Evolutionary conservation across 2,329 filamentous ascomycete species (phyloP).

Genomic region (Dryadomyces sulphureus): DNA sequence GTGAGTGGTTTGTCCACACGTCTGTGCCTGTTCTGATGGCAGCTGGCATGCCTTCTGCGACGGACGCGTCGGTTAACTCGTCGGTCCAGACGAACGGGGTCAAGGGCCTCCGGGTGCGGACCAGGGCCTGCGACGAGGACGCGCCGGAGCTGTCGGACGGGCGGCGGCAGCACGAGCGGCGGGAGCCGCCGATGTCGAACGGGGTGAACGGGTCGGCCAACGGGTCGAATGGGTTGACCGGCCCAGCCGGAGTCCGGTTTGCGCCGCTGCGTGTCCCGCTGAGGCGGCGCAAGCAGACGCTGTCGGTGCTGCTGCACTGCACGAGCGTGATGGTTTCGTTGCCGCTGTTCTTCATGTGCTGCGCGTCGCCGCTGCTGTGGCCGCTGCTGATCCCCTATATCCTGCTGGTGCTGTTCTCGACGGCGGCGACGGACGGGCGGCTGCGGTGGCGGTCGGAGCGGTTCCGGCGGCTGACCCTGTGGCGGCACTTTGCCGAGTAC

Average conservation of each 20-base stretch:
- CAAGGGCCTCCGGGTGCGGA: too few species aligned
- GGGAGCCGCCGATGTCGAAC: neutral
- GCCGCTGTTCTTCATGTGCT: slow-evolving; percentile 77
- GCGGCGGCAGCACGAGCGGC: neutral
- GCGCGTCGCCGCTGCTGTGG: slow-evolving; percentile 86
- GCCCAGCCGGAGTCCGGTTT: too few species aligned
- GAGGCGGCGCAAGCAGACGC: slow-evolving; percentile 58
- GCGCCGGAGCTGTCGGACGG: neutral
- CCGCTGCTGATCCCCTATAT: slow-evolving; percentile 64
- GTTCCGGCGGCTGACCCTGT: slow-evolving; percentile 58
- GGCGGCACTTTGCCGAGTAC: slow-evolving; percentile 83
- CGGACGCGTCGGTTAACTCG: neutral
- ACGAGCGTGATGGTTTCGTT: slow-evolving; percentile 56
- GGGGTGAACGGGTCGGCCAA: neutral
- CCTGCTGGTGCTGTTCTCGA: slow-evolving; percentile 69
- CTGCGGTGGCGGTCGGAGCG: slow-evolving; percentile 62
- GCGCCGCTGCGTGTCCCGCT: slow-evolving; percentile 66
- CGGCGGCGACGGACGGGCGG: slow-evolving; percentile 59
- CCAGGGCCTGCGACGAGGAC: neutral
- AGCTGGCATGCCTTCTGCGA: neutral
- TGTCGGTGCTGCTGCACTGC: slow-evolving; percentile 62
- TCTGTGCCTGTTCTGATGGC: too few species aligned
- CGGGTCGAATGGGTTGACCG: slow-evolving; percentile 14
- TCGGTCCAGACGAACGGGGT: neutral
- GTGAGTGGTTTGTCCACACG: too few species aligned